Conservation (phyloP, 805 yeast genomes). For the Candida pseudoglaebosa region DNA sequence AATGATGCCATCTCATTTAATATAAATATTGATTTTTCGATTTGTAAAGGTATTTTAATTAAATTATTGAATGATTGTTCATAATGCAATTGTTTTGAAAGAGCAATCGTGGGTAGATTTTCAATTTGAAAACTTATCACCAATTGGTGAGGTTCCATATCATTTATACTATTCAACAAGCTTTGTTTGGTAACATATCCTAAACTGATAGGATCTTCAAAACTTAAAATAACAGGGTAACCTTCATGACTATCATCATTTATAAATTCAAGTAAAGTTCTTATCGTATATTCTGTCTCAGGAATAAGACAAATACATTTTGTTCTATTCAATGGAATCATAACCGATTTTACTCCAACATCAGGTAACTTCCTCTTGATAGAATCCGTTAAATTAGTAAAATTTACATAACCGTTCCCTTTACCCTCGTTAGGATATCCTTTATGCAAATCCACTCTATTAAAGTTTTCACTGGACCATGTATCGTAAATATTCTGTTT, state of each 20-base stretch:
- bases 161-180: conserved; percentile 11
- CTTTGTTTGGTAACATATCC: conserved; percentile 35
- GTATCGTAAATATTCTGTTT: conserved; percentile 63
- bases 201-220: conserved; percentile 20
- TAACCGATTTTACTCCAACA: conserved; percentile 19
- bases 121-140: conserved; percentile 20
- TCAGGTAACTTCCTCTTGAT: conserved; percentile 32
- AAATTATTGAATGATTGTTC: conserved; percentile 13
- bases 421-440: conserved; percentile 27
- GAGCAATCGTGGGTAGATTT: conserved; percentile 12
- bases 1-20: conserved; percentile 29
- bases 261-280: conserved; percentile 16
- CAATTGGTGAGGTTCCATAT: conserved; percentile 4
- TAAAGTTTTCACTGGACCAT: conserved; percentile 31
- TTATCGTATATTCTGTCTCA: conserved; percentile 19
- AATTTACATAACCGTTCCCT: conserved; percentile 36
- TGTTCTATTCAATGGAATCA: conserved; percentile 27
- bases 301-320: conserved; percentile 26
- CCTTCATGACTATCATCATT: conserved; percentile 39
- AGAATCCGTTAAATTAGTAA: conserved; percentile 23
- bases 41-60: conserved; percentile 13
- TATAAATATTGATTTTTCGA: conserved; percentile 22
- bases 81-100: conserved; percentile 23
- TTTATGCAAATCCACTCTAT: conserved; percentile 9
- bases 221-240: conserved; percentile 31